Percentiles rank a stretch among this genome's conserved stretches.
Evolutionary conservation across 2,329 filamentous ascomycete species (phyloP).

Genomic region (Exophiala dermatitidis): DNA sequence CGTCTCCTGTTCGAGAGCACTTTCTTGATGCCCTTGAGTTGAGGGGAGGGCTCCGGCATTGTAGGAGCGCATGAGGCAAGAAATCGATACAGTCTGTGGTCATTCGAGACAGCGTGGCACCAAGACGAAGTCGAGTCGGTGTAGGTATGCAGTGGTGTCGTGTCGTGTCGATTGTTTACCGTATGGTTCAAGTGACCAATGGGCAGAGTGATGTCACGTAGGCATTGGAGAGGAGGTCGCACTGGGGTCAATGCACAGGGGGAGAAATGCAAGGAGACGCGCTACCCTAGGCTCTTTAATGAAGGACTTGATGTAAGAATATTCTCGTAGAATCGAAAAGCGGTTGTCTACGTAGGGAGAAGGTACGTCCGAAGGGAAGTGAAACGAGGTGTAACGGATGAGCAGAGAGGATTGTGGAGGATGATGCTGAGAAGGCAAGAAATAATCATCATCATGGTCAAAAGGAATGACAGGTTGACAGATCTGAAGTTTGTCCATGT

Average conservation of each 20-base stretch:
- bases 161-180: not conserved
- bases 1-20: constrained; percentile 34
- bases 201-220: not conserved
- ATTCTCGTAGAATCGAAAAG: not conserved
- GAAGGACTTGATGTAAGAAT: not conserved
- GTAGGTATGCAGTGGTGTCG: not conserved
- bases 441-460: no score
- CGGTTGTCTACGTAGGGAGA: no score
- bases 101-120: constrained; percentile 14
- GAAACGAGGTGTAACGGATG: no score
- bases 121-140: constrained; percentile 3
- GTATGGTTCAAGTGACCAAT: not conserved
- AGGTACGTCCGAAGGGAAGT: no score
- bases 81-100: constrained; percentile 17
- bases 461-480: no score
- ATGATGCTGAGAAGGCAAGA: no score
- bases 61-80: constrained; percentile 20
- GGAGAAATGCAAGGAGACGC: not conserved
- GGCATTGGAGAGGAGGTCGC: not conserved
- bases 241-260: not conserved
- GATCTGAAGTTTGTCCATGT: no score
- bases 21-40: constrained; percentile 34
- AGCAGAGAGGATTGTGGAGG: no score
- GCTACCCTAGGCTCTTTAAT: not conserved
- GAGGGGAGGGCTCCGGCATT: constrained; percentile 26